These are phyloP conservation scores for Lodderomyces jiufengensis DNA, from an alignment of 1,139 yeast species.

Conservation along the genomic window DNA sequence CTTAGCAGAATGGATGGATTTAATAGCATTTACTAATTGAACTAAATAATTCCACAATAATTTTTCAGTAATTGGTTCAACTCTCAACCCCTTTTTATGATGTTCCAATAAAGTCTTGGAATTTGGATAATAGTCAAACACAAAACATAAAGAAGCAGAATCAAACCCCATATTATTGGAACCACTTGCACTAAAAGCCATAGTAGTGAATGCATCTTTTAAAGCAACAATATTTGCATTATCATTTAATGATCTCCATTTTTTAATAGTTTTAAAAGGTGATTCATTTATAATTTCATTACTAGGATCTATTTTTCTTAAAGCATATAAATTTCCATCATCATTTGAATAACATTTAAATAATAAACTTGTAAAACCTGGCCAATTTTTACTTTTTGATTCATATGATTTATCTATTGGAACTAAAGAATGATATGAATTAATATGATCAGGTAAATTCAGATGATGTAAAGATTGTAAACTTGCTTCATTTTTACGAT, in stretches of 20 bases:
- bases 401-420: constrained; percentile 72
- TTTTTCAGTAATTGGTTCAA: constrained; percentile 57
- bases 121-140: constrained; percentile 43
- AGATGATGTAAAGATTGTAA: constrained; percentile 63
- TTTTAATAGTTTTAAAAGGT: constrained; percentile 37
- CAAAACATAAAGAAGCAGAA: constrained; percentile 25
- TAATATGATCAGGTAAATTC: constrained; percentile 71
- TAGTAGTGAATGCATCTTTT: constrained; percentile 81
- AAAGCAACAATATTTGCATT: constrained; percentile 63
- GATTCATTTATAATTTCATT: constrained; percentile 51
- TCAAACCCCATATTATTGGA: constrained; percentile 39
- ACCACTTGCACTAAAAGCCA: constrained; percentile 60
- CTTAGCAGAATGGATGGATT: constrained; percentile 56
- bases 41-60: constrained; percentile 71
- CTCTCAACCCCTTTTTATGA: constrained; percentile 33
- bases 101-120: constrained; percentile 31
- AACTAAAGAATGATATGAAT: constrained; percentile 78
- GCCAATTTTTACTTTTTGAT: constrained; percentile 43
- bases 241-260: constrained; percentile 40
- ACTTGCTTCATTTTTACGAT: constrained; percentile 76
- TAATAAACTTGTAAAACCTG: constrained; percentile 59
- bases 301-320: constrained; percentile 66
- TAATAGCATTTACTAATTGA: constrained; percentile 69
- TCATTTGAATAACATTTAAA: constrained; percentile 77
- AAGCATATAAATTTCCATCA: constrained; percentile 75